Evolutionary conservation across 2,329 filamentous ascomycete genomes (phyloP).

Genomic region (Diaporthe vaccinii): DNA sequence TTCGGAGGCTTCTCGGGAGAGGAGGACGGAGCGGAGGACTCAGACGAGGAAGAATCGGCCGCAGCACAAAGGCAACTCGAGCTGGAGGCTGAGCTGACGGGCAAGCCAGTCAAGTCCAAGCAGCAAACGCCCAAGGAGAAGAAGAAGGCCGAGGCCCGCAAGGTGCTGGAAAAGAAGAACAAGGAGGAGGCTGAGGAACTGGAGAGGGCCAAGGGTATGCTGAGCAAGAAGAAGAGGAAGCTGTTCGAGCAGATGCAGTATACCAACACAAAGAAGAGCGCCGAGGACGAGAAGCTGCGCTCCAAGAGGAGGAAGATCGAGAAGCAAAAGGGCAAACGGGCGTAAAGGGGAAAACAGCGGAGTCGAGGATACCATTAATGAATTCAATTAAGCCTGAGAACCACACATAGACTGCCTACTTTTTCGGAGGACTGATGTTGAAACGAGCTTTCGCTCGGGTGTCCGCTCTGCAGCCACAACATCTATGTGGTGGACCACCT

Average conservation of each 20-base stretch:
- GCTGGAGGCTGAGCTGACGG: constrained; percentile 90
- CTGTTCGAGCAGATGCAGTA: constrained; percentile 98
- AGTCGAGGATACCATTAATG: constrained; percentile 41
- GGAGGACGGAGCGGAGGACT: constrained; percentile 57
- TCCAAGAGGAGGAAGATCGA: constrained; percentile 93
- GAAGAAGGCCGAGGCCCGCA: constrained; percentile 77
- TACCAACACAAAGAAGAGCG: constrained; percentile 92
- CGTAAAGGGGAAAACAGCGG: constrained; percentile 48
- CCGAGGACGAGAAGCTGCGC: constrained; percentile 87
- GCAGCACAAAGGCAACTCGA: constrained; percentile 85
- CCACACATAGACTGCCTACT: not conserved
- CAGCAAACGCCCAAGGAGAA: constrained; percentile 68
- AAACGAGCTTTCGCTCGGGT: not conserved
- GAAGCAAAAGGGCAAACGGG: constrained; percentile 65
- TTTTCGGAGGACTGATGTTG: not conserved
- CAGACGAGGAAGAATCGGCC: constrained; percentile 68
- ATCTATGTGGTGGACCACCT: not conserved
- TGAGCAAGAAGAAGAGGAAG: constrained; percentile 98
- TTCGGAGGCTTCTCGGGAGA: constrained; percentile 67
- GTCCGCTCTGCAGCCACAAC: not conserved
- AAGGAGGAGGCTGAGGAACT: constrained; percentile 87
- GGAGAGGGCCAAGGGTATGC: constrained; percentile 96
- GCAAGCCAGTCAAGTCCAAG: constrained; percentile 70
- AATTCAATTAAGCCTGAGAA: constrained; percentile 37
- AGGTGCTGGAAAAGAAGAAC: constrained; percentile 78